Conservation (phyloP, 2,329 filamentous ascomycete species). For the Cladosporium velox region DNA sequence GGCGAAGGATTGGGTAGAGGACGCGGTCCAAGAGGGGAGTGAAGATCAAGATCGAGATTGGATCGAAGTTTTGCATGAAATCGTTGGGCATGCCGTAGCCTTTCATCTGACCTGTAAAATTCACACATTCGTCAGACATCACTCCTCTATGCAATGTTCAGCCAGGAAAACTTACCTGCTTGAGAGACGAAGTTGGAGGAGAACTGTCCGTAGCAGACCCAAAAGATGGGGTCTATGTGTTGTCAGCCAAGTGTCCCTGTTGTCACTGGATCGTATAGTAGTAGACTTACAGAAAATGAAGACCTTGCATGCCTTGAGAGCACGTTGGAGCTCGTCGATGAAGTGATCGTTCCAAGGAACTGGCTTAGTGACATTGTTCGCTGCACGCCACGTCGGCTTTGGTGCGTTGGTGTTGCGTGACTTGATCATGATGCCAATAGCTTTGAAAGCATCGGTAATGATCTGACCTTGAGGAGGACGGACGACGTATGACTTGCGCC, state of each 20-base stretch:
- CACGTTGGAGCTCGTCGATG: slow-evolving; percentile 70
- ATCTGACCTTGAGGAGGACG: slow-evolving; percentile 62
- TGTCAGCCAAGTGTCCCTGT: background rate
- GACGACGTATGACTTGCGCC: slow-evolving; percentile 41
- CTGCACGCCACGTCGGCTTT: slow-evolving; percentile 66
- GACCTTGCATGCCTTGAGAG: slow-evolving; percentile 67
- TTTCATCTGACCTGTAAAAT: slow-evolving; percentile 46
- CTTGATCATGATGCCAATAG: slow-evolving; percentile 57
- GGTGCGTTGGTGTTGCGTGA: slow-evolving; percentile 60
- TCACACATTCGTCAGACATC: background rate
- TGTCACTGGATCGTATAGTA: background rate
- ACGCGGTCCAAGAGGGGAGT: slow-evolving; percentile 49
- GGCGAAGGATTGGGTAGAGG: slow-evolving; percentile 50
- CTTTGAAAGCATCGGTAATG: slow-evolving; percentile 66
- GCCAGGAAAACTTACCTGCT: slow-evolving; percentile 30
- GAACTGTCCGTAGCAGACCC: slow-evolving; percentile 44
- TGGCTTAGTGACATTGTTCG: slow-evolving; percentile 47
- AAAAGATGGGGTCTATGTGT: slow-evolving; percentile 44
- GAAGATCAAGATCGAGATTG: slow-evolving; percentile 49
- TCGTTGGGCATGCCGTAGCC: slow-evolving; percentile 52
- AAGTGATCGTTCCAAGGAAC: slow-evolving; percentile 69
- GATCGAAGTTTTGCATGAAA: slow-evolving; percentile 51
- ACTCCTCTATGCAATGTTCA: background rate
- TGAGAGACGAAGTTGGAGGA: slow-evolving; percentile 52
- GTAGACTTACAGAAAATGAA: slow-evolving; percentile 50